These are phyloP conservation scores for Lentinus polychrous DNA, from an alignment of 1,284 basidiomycete genomes.

Conservation along the genomic window DNA sequence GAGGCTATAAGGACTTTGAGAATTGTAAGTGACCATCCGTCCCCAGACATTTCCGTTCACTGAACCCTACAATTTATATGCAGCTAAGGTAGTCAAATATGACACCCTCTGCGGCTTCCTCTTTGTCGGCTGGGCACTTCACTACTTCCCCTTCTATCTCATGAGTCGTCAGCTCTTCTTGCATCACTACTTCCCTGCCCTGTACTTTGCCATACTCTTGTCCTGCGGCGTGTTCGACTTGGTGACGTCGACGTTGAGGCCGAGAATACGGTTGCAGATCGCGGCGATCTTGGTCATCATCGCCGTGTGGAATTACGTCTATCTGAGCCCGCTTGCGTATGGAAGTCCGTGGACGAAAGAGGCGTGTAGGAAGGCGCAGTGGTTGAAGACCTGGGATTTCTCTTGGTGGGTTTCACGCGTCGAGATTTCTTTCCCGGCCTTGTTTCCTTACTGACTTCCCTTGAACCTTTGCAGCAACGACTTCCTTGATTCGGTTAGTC, in stretches of 20 bases:
- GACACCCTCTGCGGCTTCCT: conserved; percentile 89
- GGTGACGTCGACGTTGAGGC: conserved; percentile 71
- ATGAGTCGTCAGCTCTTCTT: conserved; percentile 96
- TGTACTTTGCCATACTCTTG: conserved; percentile 90
- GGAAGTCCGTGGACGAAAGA: conserved; percentile 82
- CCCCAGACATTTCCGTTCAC: too few species aligned
- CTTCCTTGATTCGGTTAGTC: conserved; percentile 53
- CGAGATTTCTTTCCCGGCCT: not conserved
- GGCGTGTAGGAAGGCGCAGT: conserved; percentile 74
- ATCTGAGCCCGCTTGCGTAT: conserved; percentile 83
- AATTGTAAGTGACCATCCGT: conserved; percentile 55
- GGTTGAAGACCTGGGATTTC: conserved; percentile 96
- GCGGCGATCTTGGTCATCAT: conserved; percentile 68
- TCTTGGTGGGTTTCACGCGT: conserved; percentile 70
- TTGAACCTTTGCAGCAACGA: conserved; percentile 44
- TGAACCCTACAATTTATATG: conserved; percentile 2
- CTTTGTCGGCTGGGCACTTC: conserved; percentile 88
- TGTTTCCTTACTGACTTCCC: not conserved
- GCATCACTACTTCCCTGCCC: conserved; percentile 94
- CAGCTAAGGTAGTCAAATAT: conserved; percentile 88
- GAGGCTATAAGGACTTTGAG: conserved; percentile 88
- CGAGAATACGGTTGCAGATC: conserved; percentile 73
- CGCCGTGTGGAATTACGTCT: conserved; percentile 73
- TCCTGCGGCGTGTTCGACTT: conserved; percentile 81
- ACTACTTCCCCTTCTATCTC: conserved; percentile 95